Base-by-base conservation (phyloP, 2,329 filamentous ascomycete species). In the Stagonosporopsis vannaccii region DNA sequence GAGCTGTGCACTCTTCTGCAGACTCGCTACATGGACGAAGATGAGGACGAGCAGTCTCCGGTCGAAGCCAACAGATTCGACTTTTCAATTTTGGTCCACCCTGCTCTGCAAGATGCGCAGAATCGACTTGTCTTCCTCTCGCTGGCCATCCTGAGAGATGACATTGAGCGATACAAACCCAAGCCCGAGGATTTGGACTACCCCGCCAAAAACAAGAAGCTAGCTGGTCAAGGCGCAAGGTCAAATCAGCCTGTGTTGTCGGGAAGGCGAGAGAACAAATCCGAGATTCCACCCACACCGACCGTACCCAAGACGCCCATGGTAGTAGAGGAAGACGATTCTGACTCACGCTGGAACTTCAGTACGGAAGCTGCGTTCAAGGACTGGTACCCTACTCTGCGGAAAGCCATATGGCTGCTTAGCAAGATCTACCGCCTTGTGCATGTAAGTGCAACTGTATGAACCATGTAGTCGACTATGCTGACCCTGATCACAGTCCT, bases 371-470 rank as follows among this genome's bases (percentile, higher is more conserved):
- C 84, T 19, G 80, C 81, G 1, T 82, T 85, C 62, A 78, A 81
- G 63, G 83, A 82, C 40, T 89, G 86, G 85, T 90, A 90, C 68
- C 87, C 87, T 1, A 89, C 87, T 0, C 75, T 90, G 17, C 80
- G 84, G 45, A 88, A 87, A 75, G 87, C 87, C 2, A 86, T 90
- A 23, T 88, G 86, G 84, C 78, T 90, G 3, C 80, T 90, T 19
- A 88, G 86, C 60, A 83, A 87, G 50, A 90, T 90, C 62, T 90
- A 90, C 70, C 82, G 87, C 8, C 82, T 90, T 36, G 86, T 90
- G 39, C 89, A 90, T 67, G 86, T 86, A 78, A 60, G 76, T 59
- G 23, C 8, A 19, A 6, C 17, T 1, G 1, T 22, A n/a, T 15
- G n/a, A 2, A 7, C 28, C 9, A 17, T 20, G 17, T 11, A 15